A percentile compares a stretch with the other conserved stretches of the same genome.
Evolutionary conservation across 176 grass and related monocot genomes (phyloP).

Genomic region (Juncus effusus): DNA sequence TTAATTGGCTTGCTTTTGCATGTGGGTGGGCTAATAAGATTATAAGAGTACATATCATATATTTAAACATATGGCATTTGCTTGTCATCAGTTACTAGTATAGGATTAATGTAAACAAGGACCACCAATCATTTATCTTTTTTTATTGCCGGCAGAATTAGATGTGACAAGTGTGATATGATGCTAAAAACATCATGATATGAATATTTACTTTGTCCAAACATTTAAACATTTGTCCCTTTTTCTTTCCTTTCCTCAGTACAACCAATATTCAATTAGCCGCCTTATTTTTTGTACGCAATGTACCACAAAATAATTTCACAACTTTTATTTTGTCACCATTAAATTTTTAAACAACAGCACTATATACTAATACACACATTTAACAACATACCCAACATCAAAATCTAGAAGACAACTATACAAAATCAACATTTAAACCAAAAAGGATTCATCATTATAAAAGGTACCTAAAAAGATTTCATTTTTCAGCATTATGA

Average conservation of each 20-base stretch:
- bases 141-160: constrained; percentile 26
- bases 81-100: too few relatives aligned
- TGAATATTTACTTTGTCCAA: neutral
- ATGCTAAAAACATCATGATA: too few relatives aligned
- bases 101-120: neutral
- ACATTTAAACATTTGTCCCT: neutral
- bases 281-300: neutral
- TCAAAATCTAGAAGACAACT: constrained; percentile 20
- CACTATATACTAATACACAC: neutral
- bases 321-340: neutral
- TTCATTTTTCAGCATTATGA: constrained; percentile 35
- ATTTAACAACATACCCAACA: constrained; percentile 1
- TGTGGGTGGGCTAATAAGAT: too few relatives aligned
- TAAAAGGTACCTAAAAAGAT: too few relatives aligned
- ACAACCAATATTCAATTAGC: neutral
- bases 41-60: too few relatives aligned
- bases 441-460: neutral
- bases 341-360: constrained; percentile 2
- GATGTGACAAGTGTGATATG: neutral
- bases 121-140: constrained; percentile 5
- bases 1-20: too few relatives aligned
- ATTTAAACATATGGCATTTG: too few relatives aligned
- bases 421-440: constrained; percentile 5
- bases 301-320: neutral
- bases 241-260: neutral